Conservation (phyloP, 2,329 filamentous ascomycete species). For the Fulvia fulva region DNA sequence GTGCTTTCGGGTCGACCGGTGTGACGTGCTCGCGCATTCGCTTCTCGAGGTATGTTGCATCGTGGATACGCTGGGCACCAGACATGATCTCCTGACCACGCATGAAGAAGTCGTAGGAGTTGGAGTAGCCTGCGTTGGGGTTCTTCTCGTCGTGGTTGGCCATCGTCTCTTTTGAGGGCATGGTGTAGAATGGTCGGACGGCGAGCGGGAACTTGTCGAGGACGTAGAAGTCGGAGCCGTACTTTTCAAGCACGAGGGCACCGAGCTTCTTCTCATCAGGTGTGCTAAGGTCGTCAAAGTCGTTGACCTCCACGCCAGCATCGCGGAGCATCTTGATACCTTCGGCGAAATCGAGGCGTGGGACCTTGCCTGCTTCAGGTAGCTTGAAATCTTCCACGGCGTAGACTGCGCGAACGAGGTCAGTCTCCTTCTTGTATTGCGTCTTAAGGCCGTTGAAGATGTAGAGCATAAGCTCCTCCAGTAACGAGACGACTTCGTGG, state of each 20-base stretch:
- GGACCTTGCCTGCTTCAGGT: conserved; percentile 68
- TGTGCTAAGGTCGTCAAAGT: conserved; percentile 75
- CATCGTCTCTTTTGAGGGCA: conserved; percentile 66
- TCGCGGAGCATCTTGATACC: conserved; percentile 72
- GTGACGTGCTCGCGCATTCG: conserved; percentile 56
- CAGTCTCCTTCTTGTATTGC: conserved; percentile 67
- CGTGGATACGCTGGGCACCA: conserved; percentile 63
- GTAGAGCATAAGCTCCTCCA: conserved; percentile 70
- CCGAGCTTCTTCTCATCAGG: conserved; percentile 87
- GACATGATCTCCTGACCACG: conserved; percentile 66
- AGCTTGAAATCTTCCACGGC: conserved; percentile 74
- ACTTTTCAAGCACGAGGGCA: conserved; percentile 79
- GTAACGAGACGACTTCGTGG: conserved; percentile 66
- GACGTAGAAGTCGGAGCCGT: conserved; percentile 92
- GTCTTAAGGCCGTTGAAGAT: conserved; percentile 73
- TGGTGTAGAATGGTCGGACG: conserved; percentile 89
- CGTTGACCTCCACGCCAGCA: conserved; percentile 69
- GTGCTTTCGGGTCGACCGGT: conserved; percentile 53
- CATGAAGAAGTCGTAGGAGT: conserved; percentile 70
- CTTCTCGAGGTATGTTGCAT: conserved; percentile 55
- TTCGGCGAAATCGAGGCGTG: conserved; percentile 73
- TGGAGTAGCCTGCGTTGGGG: conserved; percentile 53
- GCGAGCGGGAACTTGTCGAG: conserved; percentile 92
- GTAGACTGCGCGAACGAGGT: conserved; percentile 68
- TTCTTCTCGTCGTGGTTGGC: conserved; percentile 39